phyloP scores from a whole-genome alignment of 2,329 filamentous ascomycete species.

The Trichoderma atrobrunneum region DNA sequence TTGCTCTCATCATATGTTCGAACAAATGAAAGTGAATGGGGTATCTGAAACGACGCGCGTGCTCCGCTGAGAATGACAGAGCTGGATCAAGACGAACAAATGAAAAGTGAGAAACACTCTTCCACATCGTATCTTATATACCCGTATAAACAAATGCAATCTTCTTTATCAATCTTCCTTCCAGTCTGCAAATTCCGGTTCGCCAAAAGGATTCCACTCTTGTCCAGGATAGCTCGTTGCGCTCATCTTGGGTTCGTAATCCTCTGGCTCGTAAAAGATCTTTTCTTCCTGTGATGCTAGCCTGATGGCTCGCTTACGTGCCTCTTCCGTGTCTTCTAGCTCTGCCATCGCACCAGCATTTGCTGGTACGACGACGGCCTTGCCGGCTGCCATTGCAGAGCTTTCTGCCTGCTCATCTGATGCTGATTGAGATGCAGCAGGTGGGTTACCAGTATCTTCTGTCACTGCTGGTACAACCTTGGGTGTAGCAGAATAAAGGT shows the following conservation, averaged over 20 bases:
- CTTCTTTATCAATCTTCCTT: conserved; percentile 5
- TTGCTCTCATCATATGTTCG: neutral
- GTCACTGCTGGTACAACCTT: conserved; percentile 16
- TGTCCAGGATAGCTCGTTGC: conserved; percentile 68
- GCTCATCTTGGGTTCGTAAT: conserved; percentile 55
- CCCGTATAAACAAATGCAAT: neutral
- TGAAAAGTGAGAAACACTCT: neutral
- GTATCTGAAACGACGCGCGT: conserved; percentile 16
- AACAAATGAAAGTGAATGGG: conserved; percentile 13
- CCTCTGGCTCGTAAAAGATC: conserved; percentile 43
- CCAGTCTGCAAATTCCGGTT: conserved; percentile 30
- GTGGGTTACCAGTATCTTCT: neutral
- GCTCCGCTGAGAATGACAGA: conserved; percentile 3
- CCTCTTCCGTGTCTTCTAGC: conserved; percentile 43
- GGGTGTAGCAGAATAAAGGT: conserved; percentile 38
- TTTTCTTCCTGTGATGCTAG: conserved; percentile 52
- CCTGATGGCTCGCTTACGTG: conserved; percentile 44
- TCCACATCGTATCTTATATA: neutral
- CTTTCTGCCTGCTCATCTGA: conserved; percentile 15
- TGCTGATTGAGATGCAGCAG: neutral
- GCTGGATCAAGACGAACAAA: neutral
- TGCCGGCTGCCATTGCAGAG: conserved; percentile 5
- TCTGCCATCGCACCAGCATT: conserved; percentile 31
- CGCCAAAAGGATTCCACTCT: conserved; percentile 62
- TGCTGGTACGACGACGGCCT: conserved; percentile 15